Base-by-base conservation (phyloP, 805 yeast genomes). In the Tetrapisispora nanseiensis region DNA sequence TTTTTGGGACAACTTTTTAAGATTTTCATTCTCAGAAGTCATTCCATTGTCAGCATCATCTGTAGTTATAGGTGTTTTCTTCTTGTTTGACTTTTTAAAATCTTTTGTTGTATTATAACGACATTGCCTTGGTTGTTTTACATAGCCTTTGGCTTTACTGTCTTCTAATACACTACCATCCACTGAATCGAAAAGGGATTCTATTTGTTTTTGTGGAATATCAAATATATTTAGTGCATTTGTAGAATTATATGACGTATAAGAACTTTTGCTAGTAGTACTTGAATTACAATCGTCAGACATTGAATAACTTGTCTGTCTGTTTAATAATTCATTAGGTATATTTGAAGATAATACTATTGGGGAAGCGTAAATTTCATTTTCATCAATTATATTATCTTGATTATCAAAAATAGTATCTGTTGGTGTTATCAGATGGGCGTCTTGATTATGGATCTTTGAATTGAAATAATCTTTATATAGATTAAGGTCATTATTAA, bases 51-150 rank as follows among this genome's bases (percentile, higher is more conserved):
- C 13, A 18, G 12, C 9, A 6, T 21, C 28, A 7, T 39, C 15
- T 3, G 3, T n/a, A 30, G 16, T 31, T 19, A 26, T 12, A 18
- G 13, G 6, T 9, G 23, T 35, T 24, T 18, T 30, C 22, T 37
- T 26, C 13, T n/a, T 32, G 3, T 6, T 5, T 6, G 15, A 7
- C 5, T n/a, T 35, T 11, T 24, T 24, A 15, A 19, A 9, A 24
- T 35, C 38, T 16, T 35, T 35, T 24, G 38, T 35, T 20, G 30
- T 27, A 13, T 40, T 40, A 29, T 29, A 33, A 22, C 38, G 43
- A 29, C 29, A 22, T 21, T 39, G 42, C 33, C 42, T 39, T 18
- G 42, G 42, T 21, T 39, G 42, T 21, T 39, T 39, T 2, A 33
- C 37, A 27, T 39, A 39, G 15, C 32, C 32, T 3, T 32, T 12